phyloP scores from a whole-genome alignment of 2,329 filamentous ascomycete genomes.

The Trichoderma semiorbis region DNA sequence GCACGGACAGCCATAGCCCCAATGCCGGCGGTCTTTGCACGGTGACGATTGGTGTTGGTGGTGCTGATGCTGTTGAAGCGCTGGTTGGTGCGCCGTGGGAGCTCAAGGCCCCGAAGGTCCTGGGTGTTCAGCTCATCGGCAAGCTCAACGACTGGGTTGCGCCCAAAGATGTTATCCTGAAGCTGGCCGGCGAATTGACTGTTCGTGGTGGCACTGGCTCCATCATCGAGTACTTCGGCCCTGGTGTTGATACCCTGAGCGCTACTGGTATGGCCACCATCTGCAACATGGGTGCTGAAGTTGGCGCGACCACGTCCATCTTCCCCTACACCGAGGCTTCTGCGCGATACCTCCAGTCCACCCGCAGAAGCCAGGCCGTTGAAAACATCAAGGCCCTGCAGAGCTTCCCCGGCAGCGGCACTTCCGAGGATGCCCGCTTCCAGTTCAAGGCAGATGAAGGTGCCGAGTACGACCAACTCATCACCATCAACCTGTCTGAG shows the following conservation, averaged over 20 bases:
- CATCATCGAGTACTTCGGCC: constrained; percentile 91
- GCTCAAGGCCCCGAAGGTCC: constrained; percentile 85
- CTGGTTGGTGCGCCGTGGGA: constrained; percentile 97
- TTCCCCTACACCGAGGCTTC: constrained; percentile 90
- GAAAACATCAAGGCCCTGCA: constrained; percentile 61
- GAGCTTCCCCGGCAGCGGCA: constrained; percentile 45
- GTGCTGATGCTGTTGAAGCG: constrained; percentile 94
- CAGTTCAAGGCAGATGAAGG: constrained; percentile 74
- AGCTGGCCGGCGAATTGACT: constrained; percentile 83
- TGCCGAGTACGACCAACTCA: constrained; percentile 84
- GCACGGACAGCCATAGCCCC: constrained; percentile 94
- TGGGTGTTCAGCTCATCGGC: constrained; percentile 82
- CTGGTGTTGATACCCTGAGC: constrained; percentile 84
- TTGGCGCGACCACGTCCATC: constrained; percentile 90
- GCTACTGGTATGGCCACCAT: constrained; percentile 91
- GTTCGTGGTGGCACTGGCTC: constrained; percentile 92
- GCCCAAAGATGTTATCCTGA: constrained; percentile 92
- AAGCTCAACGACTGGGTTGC: constrained; percentile 85
- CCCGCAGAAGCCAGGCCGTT: constrained; percentile 64
- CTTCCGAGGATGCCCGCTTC: constrained; percentile 48
- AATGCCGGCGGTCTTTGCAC: constrained; percentile 94
- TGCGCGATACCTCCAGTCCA: constrained; percentile 80
- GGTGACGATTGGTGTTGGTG: constrained; percentile 94
- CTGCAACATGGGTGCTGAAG: constrained; percentile 86
- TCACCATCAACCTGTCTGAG: constrained; percentile 84